Base-by-base conservation (phyloP, 306 rosid genomes). In the Cicer pinnatifidum region DNA sequence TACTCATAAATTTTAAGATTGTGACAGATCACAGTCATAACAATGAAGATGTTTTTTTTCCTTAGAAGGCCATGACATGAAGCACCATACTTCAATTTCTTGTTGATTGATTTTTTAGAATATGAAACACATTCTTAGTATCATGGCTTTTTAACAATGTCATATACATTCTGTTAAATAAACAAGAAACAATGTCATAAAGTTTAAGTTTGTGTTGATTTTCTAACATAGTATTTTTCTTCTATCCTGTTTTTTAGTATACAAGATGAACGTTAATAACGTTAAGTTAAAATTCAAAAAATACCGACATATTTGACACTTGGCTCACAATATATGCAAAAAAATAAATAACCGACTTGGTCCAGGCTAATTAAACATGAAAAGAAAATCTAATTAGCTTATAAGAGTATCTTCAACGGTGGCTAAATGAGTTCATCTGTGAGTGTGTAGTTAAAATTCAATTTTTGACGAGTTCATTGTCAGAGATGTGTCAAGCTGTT, bases 51-150 rank as follows among this genome's bases (percentile, higher is more conserved):
- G 0, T 44, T 35, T 75, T 51, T 71, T 33, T 71, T 59, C 48
- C 45, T 65, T n/a, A 6, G 75, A 69, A 59, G 1, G 2, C 71
- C 69, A 61, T 63, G 56, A 17, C 62, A 37, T 45, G 62, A 64
- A 72, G 70, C 75, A 16, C 53, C 1, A 61, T 46, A 11, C 83
- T 44, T 71, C 11, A n/a, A 44, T 38, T 39, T 23, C 58, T 65
- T 11, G 38, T 56, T 54, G 52, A 57, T 73, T 73, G 56, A 66
- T 79, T 80, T 45, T 53, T 65, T 72, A 28, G 19, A 78, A 56
- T 46, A 51, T 71, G 56, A 2, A 64, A 44, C 39, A 51, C 59
- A 79, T 80, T 67, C 68, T 46, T 8, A 41, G 12, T 23, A 6
- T 8, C 17, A 35, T 53, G 17, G 16, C 40, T 8, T 66, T 59